These are phyloP conservation scores for Penicillium silybi DNA, from an alignment of 495 filamentous ascomycete species.

Conservation along the genomic window DNA sequence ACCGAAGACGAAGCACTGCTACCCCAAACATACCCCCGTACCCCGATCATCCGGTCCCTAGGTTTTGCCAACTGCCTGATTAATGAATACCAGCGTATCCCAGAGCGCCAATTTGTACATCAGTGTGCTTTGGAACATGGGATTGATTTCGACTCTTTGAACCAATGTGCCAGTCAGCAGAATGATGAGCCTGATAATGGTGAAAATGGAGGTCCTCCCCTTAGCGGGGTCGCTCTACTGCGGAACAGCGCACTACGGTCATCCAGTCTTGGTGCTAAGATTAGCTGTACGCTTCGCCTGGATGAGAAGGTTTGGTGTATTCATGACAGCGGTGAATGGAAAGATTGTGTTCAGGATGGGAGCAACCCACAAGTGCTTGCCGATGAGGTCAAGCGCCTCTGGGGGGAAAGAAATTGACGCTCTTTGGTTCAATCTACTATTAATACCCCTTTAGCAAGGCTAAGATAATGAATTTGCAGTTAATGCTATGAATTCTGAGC, in stretches of 20 bases:
- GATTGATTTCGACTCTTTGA: slow-evolving; percentile 77
- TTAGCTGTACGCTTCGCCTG: slow-evolving; percentile 84
- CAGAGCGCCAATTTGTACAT: slow-evolving; percentile 67
- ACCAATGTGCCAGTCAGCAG: slow-evolving; percentile 62
- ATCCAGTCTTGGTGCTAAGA: slow-evolving; percentile 63
- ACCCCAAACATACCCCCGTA: slow-evolving; percentile 33
- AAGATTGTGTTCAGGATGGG: slow-evolving; percentile 64
- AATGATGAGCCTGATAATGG: slow-evolving; percentile 54
- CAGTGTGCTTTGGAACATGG: slow-evolving; percentile 87
- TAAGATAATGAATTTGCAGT: neutral
- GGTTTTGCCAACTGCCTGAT: slow-evolving; percentile 89
- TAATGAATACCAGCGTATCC: slow-evolving; percentile 67
- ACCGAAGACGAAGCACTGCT: slow-evolving; percentile 14
- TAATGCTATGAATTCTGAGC: neutral
- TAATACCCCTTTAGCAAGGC: slow-evolving; percentile 2
- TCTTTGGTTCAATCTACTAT: neutral
- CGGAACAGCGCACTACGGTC: slow-evolving; percentile 71
- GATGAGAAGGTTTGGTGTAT: slow-evolving; percentile 78
- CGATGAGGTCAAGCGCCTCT: slow-evolving; percentile 58
- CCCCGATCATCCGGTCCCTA: slow-evolving; percentile 78
- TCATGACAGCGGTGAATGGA: slow-evolving; percentile 76
- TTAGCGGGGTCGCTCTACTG: slow-evolving; percentile 60
- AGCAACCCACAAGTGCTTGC: slow-evolving; percentile 67
- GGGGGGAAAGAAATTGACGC: slow-evolving; percentile 30
- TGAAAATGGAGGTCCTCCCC: slow-evolving; percentile 42